These are phyloP conservation scores for Geum urbanum DNA, from an alignment of 306 rosid genomes.

Conservation along the genomic window DNA sequence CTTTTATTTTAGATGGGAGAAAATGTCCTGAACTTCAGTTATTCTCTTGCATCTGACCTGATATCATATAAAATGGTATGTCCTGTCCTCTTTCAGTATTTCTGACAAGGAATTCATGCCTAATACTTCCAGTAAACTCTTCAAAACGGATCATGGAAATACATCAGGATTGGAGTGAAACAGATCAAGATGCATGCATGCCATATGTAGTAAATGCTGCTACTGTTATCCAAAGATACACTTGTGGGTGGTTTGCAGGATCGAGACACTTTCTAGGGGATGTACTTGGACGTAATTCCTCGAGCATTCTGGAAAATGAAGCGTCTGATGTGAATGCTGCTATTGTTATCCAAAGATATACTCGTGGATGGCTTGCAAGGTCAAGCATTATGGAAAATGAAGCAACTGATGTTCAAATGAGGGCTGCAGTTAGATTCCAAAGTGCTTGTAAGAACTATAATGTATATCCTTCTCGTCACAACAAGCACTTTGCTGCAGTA, in stretches of 20 bases:
- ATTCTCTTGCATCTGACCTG: constrained; percentile 14
- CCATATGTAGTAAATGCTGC: constrained; percentile 34
- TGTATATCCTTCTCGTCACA: constrained; percentile 25
- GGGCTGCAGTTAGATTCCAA: constrained; percentile 48
- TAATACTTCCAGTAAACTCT: constrained; percentile 52
- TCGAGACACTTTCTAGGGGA: constrained; percentile 32
- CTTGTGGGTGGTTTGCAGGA: constrained; percentile 51
- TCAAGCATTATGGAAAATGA: constrained; percentile 25
- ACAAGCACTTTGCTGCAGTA: constrained; percentile 45
- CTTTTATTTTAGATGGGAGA: constrained; percentile 15
- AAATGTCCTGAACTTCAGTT: background rate
- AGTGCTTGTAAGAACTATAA: constrained; percentile 45
- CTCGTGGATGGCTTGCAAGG: constrained; percentile 51
- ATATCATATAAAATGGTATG: constrained; percentile 5
- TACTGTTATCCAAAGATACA: constrained; percentile 44
- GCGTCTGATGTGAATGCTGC: constrained; percentile 38
- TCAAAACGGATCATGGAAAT: constrained; percentile 55
- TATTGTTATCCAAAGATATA: constrained; percentile 44
- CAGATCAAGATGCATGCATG: constrained; percentile 16
- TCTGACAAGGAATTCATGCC: constrained; percentile 14
- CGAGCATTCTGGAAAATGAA: constrained; percentile 21
- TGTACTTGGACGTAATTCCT: constrained; percentile 32
- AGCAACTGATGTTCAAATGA: constrained; percentile 31
- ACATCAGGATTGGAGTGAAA: constrained; percentile 24
- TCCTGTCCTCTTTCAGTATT: constrained; percentile 18